These are phyloP conservation scores for Globisporangium emineosum DNA, from an alignment of 352 stramenopile species.

Conservation along the genomic window DNA sequence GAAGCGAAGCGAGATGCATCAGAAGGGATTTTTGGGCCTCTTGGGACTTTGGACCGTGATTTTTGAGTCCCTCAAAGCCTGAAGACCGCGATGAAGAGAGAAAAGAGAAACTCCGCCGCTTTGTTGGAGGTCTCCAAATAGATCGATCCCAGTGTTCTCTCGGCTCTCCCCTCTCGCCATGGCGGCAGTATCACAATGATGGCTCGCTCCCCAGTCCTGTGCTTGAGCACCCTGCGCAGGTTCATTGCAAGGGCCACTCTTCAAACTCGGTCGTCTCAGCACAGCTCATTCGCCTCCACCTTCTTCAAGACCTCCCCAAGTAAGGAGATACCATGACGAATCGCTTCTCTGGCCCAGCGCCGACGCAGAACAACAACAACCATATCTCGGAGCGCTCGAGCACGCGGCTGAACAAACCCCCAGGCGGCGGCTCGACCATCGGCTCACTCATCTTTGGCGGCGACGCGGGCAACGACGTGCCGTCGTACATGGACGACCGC, in stretches of 20 bases:
- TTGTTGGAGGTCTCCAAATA: slow-evolving; percentile 4
- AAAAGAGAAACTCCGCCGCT: slow-evolving; percentile 4
- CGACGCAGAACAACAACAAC: slow-evolving; percentile 48
- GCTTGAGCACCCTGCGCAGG: background rate
- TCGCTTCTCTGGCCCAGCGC: slow-evolving; percentile 20
- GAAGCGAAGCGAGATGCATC: background rate
- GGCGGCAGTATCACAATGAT: background rate
- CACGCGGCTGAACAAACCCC: slow-evolving; percentile 44
- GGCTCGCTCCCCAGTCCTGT: background rate
- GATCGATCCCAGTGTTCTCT: slow-evolving; percentile 4
- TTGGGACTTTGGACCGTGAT: too few relatives aligned
- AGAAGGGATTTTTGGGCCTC: background rate
- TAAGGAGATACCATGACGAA: slow-evolving; percentile 18
- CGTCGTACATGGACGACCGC: slow-evolving; percentile 52
- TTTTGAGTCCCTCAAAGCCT: too few relatives aligned
- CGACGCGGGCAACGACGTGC: slow-evolving; percentile 20
- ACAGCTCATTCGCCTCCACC: background rate
- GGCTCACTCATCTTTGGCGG: slow-evolving; percentile 50
- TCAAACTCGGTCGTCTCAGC: slow-evolving; percentile 11
- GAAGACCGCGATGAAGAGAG: slow-evolving; percentile 1
- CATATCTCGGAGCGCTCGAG: slow-evolving; percentile 39
- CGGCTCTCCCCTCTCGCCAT: background rate
- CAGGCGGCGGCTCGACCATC: slow-evolving; percentile 39
- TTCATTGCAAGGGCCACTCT: background rate
- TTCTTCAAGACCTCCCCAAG: background rate